These are phyloP conservation scores for Russula sp. DNA, from an alignment of 768 basidiomycete species.

Conservation along the genomic window DNA sequence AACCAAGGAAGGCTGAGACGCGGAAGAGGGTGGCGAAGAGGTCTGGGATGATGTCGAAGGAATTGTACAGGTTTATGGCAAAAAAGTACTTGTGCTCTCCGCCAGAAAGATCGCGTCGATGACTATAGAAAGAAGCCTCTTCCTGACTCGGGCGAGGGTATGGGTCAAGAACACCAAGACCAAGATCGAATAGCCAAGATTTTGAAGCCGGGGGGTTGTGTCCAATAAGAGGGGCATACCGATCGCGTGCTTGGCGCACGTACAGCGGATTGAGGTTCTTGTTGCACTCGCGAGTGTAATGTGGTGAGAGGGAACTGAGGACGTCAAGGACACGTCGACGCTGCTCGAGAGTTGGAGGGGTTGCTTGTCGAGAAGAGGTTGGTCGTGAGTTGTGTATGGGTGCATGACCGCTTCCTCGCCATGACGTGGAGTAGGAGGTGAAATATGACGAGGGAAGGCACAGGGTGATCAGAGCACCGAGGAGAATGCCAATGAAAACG, in stretches of 20 bases:
- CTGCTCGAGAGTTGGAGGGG: constrained; percentile 78
- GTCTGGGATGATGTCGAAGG: constrained; percentile 97
- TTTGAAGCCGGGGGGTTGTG: constrained; percentile 56
- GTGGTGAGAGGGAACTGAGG: constrained; percentile 81
- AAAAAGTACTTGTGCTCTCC: constrained; percentile 97
- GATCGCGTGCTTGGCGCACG: constrained; percentile 75
- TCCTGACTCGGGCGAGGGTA: constrained; percentile 42
- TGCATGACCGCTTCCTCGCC: constrained; percentile 51
- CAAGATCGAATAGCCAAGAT: constrained; percentile 60
- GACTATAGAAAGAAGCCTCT: constrained; percentile 39
- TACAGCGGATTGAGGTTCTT: constrained; percentile 82
- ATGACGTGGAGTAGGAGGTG: constrained; percentile 41
- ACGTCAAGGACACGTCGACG: constrained; percentile 83
- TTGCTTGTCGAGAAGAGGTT: constrained; percentile 54
- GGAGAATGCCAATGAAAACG: constrained; percentile 56
- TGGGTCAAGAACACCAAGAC: constrained; percentile 37
- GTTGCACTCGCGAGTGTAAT: constrained; percentile 92
- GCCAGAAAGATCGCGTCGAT: constrained; percentile 38
- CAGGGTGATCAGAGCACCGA: constrained; percentile 52
- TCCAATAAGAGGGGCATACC: constrained; percentile 82
- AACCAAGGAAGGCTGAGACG: constrained; percentile 86
- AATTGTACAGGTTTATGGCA: constrained; percentile 99
- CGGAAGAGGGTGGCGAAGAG: constrained; percentile 96
- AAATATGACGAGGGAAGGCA: constrained; percentile 12
- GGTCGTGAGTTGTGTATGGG: constrained; percentile 48